These are phyloP conservation scores for Hypoxylon fragiforme DNA, from an alignment of 495 filamentous ascomycete species.

Conservation along the genomic window DNA sequence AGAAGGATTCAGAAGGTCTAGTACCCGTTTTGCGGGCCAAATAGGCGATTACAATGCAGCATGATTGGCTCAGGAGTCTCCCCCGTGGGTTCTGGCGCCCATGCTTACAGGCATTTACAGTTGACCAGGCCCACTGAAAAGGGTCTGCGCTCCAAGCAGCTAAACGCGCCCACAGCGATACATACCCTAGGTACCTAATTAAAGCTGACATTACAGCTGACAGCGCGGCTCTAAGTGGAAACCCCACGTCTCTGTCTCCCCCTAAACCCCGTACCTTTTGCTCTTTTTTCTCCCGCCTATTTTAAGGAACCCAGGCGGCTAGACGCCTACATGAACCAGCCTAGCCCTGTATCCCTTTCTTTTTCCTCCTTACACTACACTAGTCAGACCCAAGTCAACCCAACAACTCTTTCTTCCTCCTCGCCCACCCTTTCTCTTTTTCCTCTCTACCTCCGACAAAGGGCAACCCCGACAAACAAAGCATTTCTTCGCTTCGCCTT, in stretches of 20 bases:
- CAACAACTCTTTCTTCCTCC: background rate
- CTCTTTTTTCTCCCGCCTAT: conserved; percentile 8
- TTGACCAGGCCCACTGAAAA: no score
- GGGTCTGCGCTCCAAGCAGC: no score
- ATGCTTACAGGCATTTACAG: background rate
- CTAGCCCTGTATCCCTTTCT: conserved; percentile 2
- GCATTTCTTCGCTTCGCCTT: background rate
- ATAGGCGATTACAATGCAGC: background rate
- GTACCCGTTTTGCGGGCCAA: background rate
- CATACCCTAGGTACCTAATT: no score
- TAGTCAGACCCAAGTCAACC: background rate
- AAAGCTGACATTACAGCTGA: background rate
- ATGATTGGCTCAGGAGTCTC: conserved; percentile 25
- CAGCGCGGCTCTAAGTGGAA: conserved; percentile 21
- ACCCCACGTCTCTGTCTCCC: conserved; percentile 1
- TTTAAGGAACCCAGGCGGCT: conserved; percentile 34
- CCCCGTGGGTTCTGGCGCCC: background rate
- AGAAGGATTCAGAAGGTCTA: conserved; percentile 22
- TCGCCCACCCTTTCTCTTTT: background rate
- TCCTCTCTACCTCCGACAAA: background rate
- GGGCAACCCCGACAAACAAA: no score
- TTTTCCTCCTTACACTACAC: background rate
- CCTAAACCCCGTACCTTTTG: conserved; percentile 5
- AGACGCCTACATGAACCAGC: conserved; percentile 12
- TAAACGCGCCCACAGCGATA: no score